Evolutionary conservation across 257 asterid species (phyloP).

Genomic region (Solanum chilense): DNA sequence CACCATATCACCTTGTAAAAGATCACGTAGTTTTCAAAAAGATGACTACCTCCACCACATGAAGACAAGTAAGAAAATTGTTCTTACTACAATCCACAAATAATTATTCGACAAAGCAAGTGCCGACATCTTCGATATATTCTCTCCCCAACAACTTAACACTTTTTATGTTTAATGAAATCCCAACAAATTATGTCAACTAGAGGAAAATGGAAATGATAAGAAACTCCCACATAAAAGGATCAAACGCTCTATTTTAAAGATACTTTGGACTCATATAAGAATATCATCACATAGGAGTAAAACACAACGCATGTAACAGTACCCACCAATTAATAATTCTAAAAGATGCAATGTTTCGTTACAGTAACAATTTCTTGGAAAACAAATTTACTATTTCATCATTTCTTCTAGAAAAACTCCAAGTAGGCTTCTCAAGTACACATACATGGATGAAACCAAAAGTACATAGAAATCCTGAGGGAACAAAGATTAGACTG

Average conservation of each 20-base stretch:
- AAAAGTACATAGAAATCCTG: background rate
- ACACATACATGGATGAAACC: background rate
- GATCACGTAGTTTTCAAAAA: background rate
- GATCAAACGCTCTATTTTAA: background rate
- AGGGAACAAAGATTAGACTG: background rate
- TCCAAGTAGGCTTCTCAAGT: background rate
- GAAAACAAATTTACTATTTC: background rate
- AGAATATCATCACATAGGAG: background rate
- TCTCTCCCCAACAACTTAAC: background rate
- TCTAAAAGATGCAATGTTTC: background rate
- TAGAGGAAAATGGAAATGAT: background rate
- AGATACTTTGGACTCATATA: background rate
- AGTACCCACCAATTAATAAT: background rate
- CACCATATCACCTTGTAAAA: background rate
- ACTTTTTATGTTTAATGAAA: background rate
- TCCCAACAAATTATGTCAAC: background rate
- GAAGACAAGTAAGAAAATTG: background rate
- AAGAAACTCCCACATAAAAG: background rate
- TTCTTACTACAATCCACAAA: background rate
- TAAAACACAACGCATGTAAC: background rate
- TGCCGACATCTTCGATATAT: background rate
- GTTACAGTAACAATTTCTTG: background rate
- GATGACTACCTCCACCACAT: background rate
- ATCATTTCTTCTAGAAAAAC: background rate
- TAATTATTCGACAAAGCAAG: background rate